Percentiles rank a stretch among this genome's conserved stretches.
phyloP scores from a whole-genome alignment of 495 filamentous ascomycete genomes.

The Paragyromitra xinjiangensis region DNA sequence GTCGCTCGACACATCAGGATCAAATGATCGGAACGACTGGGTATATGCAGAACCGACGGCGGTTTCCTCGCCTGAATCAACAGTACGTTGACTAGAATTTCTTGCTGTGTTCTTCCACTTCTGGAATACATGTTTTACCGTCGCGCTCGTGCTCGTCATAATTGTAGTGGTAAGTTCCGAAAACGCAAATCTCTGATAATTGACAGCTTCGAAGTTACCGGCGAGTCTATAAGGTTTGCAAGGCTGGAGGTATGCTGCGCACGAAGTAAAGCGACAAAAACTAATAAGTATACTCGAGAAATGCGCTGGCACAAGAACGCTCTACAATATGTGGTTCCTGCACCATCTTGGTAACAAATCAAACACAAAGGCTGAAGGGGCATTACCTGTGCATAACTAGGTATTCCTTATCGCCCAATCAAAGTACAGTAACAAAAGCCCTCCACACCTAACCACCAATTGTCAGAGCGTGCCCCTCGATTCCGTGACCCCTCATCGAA shows the following conservation, averaged over 20 bases:
- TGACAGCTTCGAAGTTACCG: slow-evolving; percentile 1
- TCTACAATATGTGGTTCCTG: slow-evolving; percentile 16
- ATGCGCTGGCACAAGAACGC: slow-evolving; percentile 40
- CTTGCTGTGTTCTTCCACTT: slow-evolving; percentile 31
- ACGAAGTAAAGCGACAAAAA: slow-evolving; percentile 13
- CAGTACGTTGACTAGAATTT: slow-evolving; percentile 10
- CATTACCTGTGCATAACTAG: slow-evolving; percentile 20
- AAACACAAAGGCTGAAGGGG: slow-evolving; percentile 22
- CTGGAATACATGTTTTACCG: slow-evolving; percentile 27
- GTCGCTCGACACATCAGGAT: slow-evolving; percentile 20
- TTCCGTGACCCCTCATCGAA: neutral
- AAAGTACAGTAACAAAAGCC: slow-evolving; percentile 18
- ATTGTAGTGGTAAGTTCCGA: neutral
- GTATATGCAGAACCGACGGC: slow-evolving; percentile 24
- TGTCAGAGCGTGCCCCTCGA: slow-evolving; percentile 5
- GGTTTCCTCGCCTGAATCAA: slow-evolving; percentile 10
- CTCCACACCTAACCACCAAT: slow-evolving; percentile 35
- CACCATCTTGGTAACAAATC: slow-evolving; percentile 25
- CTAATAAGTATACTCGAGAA: slow-evolving; percentile 34
- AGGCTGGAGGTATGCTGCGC: slow-evolving; percentile 19
- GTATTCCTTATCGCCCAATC: slow-evolving; percentile 45
- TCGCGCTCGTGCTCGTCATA: slow-evolving; percentile 22
- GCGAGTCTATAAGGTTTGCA: slow-evolving; percentile 21
- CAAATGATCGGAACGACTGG: slow-evolving; percentile 12
- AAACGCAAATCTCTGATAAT: slow-evolving; percentile 16